Conservation (phyloP, 176 grass and related monocot species). For the Musa acuminata region DNA sequence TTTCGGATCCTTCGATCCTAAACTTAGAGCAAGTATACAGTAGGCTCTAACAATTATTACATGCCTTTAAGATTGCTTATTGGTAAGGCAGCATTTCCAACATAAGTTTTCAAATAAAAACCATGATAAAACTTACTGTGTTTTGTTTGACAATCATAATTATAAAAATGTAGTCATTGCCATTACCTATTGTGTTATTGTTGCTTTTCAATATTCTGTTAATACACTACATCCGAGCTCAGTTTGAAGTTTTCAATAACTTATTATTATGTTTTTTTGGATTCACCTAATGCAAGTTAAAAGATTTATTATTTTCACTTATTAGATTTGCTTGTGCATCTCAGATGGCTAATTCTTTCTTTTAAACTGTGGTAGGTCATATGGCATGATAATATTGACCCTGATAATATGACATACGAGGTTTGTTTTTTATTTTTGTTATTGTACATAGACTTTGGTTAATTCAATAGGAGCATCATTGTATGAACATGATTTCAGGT, state of each 20-base stretch:
- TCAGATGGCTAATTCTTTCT: neutral
- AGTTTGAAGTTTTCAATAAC: neutral
- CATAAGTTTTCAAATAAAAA: no score
- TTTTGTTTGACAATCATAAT: no score
- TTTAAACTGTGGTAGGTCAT: constrained; percentile 1
- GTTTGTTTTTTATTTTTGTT: neutral
- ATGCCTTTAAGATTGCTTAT: no score
- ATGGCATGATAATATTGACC: constrained; percentile 11
- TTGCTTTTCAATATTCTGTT: neutral
- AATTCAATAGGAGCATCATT: neutral
- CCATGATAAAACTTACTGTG: no score
- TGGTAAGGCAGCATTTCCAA: no score
- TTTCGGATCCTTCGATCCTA: no score
- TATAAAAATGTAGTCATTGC: no score
- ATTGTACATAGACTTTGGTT: neutral
- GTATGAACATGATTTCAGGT: no score
- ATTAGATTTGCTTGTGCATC: neutral
- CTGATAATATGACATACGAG: constrained; percentile 17
- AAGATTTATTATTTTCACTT: neutral
- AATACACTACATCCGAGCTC: neutral
- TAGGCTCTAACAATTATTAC: no score
- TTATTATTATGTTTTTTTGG: neutral
- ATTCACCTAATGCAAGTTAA: neutral
- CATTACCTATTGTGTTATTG: neutral
- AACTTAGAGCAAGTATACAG: no score